Conservation (phyloP, 441 rosid genomes). For the Francoa sonchifolia region DNA sequence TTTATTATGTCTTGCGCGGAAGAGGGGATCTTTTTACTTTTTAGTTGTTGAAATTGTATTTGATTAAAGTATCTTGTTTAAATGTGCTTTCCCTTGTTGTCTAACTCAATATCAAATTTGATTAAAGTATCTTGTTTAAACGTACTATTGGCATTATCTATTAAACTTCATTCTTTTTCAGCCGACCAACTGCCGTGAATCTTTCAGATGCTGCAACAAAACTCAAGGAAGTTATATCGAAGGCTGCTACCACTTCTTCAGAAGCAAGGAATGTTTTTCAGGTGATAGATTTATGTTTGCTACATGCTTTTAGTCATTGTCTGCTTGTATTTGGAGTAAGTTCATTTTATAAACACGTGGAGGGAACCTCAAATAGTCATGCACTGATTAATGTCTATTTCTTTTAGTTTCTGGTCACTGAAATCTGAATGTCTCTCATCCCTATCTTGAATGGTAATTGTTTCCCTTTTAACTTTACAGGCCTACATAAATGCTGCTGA, state of each 20-base stretch:
- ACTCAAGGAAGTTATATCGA: conserved; percentile 45
- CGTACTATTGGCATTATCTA: neutral
- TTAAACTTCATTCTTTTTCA: conserved; percentile 18
- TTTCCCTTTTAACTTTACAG: conserved; percentile 19
- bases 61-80: too few species aligned
- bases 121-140: too few species aligned
- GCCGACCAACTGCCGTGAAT: conserved; percentile 92
- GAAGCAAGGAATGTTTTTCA: conserved; percentile 40
- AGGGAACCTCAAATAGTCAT: neutral
- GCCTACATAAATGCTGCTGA: conserved; percentile 78
- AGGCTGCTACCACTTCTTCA: conserved; percentile 23
- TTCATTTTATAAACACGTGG: too few species aligned
- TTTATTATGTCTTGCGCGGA: neutral
- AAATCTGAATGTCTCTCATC: too few species aligned
- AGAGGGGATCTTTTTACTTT: too few species aligned
- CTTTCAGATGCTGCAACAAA: conserved; percentile 82
- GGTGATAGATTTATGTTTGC: conserved; percentile 22
- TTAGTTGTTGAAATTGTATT: too few species aligned
- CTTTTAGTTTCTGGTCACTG: too few species aligned
- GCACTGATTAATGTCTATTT: neutral
- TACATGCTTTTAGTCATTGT: too few species aligned
- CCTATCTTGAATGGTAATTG: too few species aligned
- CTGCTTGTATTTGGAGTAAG: too few species aligned
- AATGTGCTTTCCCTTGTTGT: too few species aligned
- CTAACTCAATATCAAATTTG: too few species aligned